Percentiles rank a stretch among this genome's conserved stretches.
Evolutionary conservation across 2,329 filamentous ascomycete genomes (phyloP).

Genomic region (Podosphaera leucotricha): DNA sequence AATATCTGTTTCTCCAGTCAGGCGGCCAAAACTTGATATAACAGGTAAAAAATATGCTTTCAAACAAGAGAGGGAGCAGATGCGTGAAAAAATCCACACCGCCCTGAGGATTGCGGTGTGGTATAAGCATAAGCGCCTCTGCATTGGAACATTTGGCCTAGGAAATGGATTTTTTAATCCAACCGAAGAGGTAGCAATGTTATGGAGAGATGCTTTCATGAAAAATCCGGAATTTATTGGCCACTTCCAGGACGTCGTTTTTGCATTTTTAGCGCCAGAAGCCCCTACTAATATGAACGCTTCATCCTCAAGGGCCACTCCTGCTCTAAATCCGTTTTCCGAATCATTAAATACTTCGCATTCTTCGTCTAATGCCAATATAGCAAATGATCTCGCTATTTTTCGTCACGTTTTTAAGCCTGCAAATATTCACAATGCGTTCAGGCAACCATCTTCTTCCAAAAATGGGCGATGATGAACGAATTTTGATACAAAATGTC

Average conservation of each 20-base stretch:
- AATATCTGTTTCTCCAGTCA: slow-evolving; percentile 48
- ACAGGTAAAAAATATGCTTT: slow-evolving; percentile 49
- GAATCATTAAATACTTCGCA: slow-evolving; percentile 5
- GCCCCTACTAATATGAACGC: slow-evolving; percentile 24
- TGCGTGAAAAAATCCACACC: slow-evolving; percentile 47
- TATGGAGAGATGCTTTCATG: slow-evolving; percentile 41
- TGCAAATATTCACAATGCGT: slow-evolving; percentile 17
- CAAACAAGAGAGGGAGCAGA: slow-evolving; percentile 43
- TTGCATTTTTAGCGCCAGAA: slow-evolving; percentile 35
- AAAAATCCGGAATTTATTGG: slow-evolving; percentile 38
- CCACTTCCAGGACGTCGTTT: slow-evolving; percentile 36
- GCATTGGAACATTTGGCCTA: slow-evolving; percentile 40
- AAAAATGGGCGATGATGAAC: not conserved
- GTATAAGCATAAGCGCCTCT: slow-evolving; percentile 30
- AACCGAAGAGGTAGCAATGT: slow-evolving; percentile 36
- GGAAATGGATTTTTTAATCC: slow-evolving; percentile 41
- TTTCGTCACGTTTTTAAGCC: slow-evolving; percentile 29
- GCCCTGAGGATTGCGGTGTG: slow-evolving; percentile 46
- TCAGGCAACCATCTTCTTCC: slow-evolving; percentile 3
- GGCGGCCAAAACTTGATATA: slow-evolving; percentile 49
- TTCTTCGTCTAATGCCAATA: slow-evolving; percentile 16
- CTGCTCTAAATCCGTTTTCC: slow-evolving; percentile 5
- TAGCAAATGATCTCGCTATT: slow-evolving; percentile 23
- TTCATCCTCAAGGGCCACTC: slow-evolving; percentile 11
- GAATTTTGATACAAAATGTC: not conserved